These are phyloP conservation scores for Corylus heterophylla DNA, from an alignment of 306 rosid species.

Conservation along the genomic window DNA sequence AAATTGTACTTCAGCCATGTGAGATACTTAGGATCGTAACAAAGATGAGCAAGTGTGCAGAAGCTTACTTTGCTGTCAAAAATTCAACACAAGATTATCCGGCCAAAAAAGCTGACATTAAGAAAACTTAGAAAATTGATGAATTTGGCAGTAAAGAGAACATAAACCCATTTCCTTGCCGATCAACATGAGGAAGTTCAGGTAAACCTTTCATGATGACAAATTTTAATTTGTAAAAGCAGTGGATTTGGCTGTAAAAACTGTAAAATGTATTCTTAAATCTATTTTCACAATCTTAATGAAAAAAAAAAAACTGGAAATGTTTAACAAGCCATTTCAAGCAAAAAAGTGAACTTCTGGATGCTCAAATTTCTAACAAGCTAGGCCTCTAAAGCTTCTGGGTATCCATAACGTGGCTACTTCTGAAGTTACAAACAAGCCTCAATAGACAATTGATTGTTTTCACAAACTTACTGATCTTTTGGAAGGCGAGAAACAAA, in stretches of 20 bases:
- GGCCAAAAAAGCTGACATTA: not conserved
- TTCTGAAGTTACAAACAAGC: not conserved
- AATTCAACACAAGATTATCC: not conserved
- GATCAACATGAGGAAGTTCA: not conserved
- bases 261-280: not conserved
- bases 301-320: not conserved
- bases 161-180: not conserved
- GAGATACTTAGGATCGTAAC: no score
- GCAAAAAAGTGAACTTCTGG: not conserved
- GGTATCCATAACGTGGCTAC: not conserved
- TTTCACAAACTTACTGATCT: not conserved
- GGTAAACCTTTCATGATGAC: not conserved
- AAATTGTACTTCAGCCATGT: no score
- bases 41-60: no score
- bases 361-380: slow-evolving; percentile 5
- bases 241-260: not conserved
- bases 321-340: not conserved
- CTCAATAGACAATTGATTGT: not conserved
- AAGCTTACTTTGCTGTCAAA: not conserved
- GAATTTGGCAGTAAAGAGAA: not conserved
- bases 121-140: no score
- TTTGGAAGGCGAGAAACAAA: not conserved
- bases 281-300: not conserved
- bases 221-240: not conserved
- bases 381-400: not conserved